phyloP scores from a whole-genome alignment of 768 basidiomycete genomes.

The Leccinum barrowsii region DNA sequence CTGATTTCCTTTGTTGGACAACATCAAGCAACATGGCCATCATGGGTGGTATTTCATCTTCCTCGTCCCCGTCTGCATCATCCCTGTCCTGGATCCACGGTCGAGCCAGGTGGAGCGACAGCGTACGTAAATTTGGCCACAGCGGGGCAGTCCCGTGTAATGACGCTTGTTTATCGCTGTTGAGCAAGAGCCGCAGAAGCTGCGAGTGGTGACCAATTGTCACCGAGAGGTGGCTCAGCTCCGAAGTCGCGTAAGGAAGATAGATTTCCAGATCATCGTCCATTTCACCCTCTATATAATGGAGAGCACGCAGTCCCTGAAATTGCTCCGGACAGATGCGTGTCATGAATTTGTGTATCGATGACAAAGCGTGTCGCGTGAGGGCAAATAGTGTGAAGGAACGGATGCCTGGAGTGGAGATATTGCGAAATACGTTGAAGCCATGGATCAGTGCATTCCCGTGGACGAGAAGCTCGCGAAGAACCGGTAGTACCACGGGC shows the following conservation, averaged over 20 bases:
- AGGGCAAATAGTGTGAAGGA: slow-evolving; percentile 25
- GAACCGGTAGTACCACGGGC: slow-evolving; percentile 29
- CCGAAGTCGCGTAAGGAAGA: slow-evolving; percentile 31
- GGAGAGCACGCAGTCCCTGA: slow-evolving; percentile 28
- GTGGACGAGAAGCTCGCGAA: slow-evolving; percentile 29
- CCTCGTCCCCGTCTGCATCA: slow-evolving; percentile 30
- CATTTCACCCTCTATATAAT: slow-evolving; percentile 35
- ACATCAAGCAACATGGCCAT: slow-evolving; percentile 32
- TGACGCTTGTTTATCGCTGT: slow-evolving; percentile 33
- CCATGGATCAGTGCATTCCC: slow-evolving; percentile 32
- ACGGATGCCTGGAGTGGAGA: slow-evolving; percentile 29
- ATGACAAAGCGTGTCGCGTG: slow-evolving; percentile 27
- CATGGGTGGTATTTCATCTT: slow-evolving; percentile 29
- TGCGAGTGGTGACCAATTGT: slow-evolving; percentile 32
- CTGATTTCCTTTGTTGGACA: slow-evolving; percentile 29
- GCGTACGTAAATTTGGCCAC: slow-evolving; percentile 30
- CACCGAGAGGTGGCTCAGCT: slow-evolving; percentile 33
- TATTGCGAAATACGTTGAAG: slow-evolving; percentile 34
- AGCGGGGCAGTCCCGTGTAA: slow-evolving; percentile 29
- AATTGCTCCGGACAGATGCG: slow-evolving; percentile 34
- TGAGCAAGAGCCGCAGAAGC: slow-evolving; percentile 31
- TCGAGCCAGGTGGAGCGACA: slow-evolving; percentile 26
- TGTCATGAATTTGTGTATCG: slow-evolving; percentile 35
- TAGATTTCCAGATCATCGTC: slow-evolving; percentile 35
- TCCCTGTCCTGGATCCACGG: slow-evolving; percentile 31